Conservation (phyloP, 352 stramenopile species). For the Pythium sukuiense region DNA sequence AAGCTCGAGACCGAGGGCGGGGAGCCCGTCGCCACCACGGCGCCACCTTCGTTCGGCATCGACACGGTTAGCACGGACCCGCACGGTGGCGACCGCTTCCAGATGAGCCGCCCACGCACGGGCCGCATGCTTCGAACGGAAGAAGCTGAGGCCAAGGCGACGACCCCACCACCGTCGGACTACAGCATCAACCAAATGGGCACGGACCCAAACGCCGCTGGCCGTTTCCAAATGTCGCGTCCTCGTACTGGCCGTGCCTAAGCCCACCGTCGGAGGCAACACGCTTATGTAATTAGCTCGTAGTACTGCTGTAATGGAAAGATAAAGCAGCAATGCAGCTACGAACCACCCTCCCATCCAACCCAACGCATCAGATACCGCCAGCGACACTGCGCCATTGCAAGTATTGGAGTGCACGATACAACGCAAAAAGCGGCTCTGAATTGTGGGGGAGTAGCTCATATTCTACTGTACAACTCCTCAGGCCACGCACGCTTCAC, state of each 20-base stretch:
- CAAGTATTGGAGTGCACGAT: background rate
- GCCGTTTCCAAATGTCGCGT: background rate
- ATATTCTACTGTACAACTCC: background rate
- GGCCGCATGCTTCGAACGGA: background rate
- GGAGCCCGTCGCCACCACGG: background rate
- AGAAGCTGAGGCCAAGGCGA: background rate
- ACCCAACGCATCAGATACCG: too few species aligned
- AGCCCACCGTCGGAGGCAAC: background rate
- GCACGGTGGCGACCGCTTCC: conserved; percentile 7
- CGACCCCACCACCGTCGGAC: background rate
- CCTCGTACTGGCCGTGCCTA: background rate
- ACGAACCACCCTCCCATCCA: background rate
- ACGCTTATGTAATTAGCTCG: background rate
- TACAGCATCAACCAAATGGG: background rate
- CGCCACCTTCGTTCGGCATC: conserved; percentile 3
- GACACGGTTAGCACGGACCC: conserved; percentile 4
- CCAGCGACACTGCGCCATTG: too few species aligned
- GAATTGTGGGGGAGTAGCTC: background rate
- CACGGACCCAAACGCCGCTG: background rate
- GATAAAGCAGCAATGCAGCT: background rate
- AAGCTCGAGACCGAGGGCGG: background rate
- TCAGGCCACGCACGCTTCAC: background rate
- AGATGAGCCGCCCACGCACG: conserved; percentile 4
- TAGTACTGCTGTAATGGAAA: background rate
- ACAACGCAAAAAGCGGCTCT: background rate